phyloP scores from a whole-genome alignment of 495 filamentous ascomycete genomes.

The Neurospora terricola region DNA sequence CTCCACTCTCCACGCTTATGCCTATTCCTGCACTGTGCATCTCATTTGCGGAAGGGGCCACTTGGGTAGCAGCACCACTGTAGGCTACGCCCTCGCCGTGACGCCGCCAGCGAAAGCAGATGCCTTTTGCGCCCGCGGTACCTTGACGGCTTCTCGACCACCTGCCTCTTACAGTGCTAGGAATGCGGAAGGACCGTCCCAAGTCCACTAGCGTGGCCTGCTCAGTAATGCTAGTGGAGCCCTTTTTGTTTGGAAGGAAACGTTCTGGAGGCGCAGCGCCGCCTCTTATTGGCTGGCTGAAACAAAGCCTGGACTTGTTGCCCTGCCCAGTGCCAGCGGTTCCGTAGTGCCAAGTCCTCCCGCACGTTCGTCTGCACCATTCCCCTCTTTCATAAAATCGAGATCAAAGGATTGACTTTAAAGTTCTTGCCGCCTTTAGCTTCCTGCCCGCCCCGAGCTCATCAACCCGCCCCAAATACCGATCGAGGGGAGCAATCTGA shows the following conservation, averaged over 20 bases:
- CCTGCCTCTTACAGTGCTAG: background rate
- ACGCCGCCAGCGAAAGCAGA: background rate
- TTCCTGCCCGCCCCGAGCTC: background rate
- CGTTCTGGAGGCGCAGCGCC: constrained; percentile 12
- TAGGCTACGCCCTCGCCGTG: background rate
- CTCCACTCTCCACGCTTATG: background rate
- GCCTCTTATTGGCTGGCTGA: constrained; percentile 15
- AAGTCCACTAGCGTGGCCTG: constrained; percentile 11
- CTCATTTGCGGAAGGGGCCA: constrained; percentile 25
- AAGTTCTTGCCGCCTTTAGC: background rate
- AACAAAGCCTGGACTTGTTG: constrained; percentile 5
- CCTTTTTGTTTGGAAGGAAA: constrained; percentile 18
- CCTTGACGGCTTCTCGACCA: background rate
- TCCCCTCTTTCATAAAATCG: background rate
- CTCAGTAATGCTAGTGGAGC: constrained; percentile 6
- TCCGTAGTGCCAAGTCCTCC: background rate
- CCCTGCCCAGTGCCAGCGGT: background rate
- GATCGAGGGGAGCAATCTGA: background rate
- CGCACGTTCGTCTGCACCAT: background rate
- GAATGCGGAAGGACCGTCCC: constrained; percentile 2
- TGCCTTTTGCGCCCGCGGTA: background rate
- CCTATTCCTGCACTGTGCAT: background rate
- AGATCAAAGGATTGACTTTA: background rate
- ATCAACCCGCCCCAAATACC: background rate
- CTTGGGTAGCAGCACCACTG: constrained; percentile 14